Evolutionary conservation across 805 yeast species (phyloP), one percentile per base, ranked within the genome.

Genomic region (Metschnikowia vanudenii): DNA sequence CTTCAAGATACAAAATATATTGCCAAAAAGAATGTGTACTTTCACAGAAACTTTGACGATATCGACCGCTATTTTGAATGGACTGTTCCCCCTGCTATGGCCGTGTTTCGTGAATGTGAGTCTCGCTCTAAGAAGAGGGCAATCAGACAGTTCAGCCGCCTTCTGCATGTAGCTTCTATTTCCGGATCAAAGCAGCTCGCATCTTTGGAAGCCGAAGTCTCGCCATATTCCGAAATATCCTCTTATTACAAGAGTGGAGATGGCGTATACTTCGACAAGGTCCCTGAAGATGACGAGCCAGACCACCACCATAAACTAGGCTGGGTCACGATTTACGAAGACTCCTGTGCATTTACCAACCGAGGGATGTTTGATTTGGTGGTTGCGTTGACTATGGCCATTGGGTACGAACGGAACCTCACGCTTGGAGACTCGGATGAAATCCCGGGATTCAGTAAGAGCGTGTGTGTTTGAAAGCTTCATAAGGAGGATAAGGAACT

Each of bases 241-340:
- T 59, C 61, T 19, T 76, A 68, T 55, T 73, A 63, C 46, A 59
- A 59, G 13, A 73, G 81, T 0, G 79, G 80, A n/a, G 87, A 82
- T 61, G 87, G 87, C 2, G 64, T 81, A 4, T 62, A 68, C 29
- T 67, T 63, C 41, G 48, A 46, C 14, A 49, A 40, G 9, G 69
- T 71, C 43, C 82, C 85, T 0, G 67, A 67, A 12, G 88, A 82
- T 59, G 88, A 82, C 59, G 68, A 76, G 3, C 86, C 87, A 0
- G 79, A 77, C 58, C 80, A 78, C 39, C 47, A 35, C 11, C 73
- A 67, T 45, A 82, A 81, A 55, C 52, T 81, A 29, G 88, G 88
- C 0, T 83, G 88, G 88, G 61, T 82, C 2, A 81, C 87, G 0
- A 65, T 82, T 1, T 81, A 75, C 53, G 84, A 82, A 19, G 78